Evolutionary conservation across 2,329 filamentous ascomycete genomes (phyloP).

Genomic region (Scytalidium lignicola): DNA sequence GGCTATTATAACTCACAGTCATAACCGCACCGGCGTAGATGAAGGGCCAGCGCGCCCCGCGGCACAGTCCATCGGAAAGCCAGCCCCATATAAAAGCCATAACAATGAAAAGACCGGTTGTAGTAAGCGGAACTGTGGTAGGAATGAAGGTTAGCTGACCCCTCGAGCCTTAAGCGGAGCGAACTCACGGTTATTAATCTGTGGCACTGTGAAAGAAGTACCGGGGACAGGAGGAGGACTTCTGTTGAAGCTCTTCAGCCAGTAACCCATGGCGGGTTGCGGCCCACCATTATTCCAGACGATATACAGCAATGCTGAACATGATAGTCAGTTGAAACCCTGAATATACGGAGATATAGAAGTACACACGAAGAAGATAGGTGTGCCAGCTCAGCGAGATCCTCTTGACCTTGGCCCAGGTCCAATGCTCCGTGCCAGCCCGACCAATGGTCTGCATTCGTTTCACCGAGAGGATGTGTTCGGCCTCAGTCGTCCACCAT

Average conservation of each 20-base stretch:
- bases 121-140: conserved; percentile 24
- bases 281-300: conserved; percentile 33
- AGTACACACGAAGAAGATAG: conserved; percentile 29
- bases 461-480: conserved; percentile 18
- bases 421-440: conserved; percentile 32
- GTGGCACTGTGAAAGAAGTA: conserved; percentile 23
- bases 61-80: conserved; percentile 31
- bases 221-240: conserved; percentile 32
- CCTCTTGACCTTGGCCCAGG: conserved; percentile 26
- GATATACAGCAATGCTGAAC: conserved; percentile 28
- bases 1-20: conserved; percentile 20
- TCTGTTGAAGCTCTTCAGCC: conserved; percentile 36
- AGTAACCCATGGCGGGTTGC: conserved; percentile 35
- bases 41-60: conserved; percentile 33
- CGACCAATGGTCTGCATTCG: conserved; percentile 29
- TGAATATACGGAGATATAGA: too few species aligned
- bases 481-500: conserved; percentile 21
- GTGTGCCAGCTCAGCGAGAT: conserved; percentile 35
- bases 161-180: neutral
- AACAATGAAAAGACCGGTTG: conserved; percentile 30
- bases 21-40: conserved; percentile 32
- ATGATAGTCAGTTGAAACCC: neutral
- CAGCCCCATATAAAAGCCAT: conserved; percentile 32
- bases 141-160: neutral
- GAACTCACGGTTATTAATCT: conserved; percentile 32